Percentiles rank a stretch among this genome's conserved stretches.
Evolutionary conservation across 2,329 filamentous ascomycete species (phyloP).

Genomic region (Trichophyton benhamiae): DNA sequence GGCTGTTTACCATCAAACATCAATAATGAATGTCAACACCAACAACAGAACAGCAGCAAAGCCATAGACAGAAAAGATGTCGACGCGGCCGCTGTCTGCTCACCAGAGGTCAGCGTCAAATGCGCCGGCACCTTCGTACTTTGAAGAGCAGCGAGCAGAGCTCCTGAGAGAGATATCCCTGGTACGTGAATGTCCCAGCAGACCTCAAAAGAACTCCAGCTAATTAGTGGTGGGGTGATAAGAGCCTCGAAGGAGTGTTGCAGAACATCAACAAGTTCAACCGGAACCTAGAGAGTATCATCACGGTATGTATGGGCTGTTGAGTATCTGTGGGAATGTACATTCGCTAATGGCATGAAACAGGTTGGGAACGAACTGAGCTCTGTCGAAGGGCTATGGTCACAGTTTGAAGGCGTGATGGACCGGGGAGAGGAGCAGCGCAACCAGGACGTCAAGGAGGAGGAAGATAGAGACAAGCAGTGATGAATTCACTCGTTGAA

Average conservation of each 20-base stretch:
- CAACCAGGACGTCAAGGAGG: background rate
- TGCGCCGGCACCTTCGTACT: constrained; percentile 13
- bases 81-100: background rate
- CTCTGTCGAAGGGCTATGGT: constrained; percentile 95
- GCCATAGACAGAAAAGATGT: background rate
- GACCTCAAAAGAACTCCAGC: background rate
- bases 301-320: constrained; percentile 55
- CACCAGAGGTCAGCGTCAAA: constrained; percentile 7
- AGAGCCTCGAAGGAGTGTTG: constrained; percentile 75
- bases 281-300: constrained; percentile 78
- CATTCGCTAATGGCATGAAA: background rate
- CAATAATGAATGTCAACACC: no score
- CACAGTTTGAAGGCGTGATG: constrained; percentile 94
- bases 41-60: background rate
- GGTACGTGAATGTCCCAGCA: constrained; percentile 20
- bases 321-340: background rate
- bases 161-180: constrained; percentile 34
- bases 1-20: no score
- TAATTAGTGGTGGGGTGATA: constrained; percentile 19
- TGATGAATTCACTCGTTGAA: constrained; percentile 3
- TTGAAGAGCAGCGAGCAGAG: constrained; percentile 33
- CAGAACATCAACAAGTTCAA: constrained; percentile 95
- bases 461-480: constrained; percentile 12
- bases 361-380: constrained; percentile 87
- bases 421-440: constrained; percentile 44